Evolutionary conservation across 2,329 filamentous ascomycete species (phyloP), one percentile per base, ranked within the genome.

Genomic region (Botryotinia globosa): DNA sequence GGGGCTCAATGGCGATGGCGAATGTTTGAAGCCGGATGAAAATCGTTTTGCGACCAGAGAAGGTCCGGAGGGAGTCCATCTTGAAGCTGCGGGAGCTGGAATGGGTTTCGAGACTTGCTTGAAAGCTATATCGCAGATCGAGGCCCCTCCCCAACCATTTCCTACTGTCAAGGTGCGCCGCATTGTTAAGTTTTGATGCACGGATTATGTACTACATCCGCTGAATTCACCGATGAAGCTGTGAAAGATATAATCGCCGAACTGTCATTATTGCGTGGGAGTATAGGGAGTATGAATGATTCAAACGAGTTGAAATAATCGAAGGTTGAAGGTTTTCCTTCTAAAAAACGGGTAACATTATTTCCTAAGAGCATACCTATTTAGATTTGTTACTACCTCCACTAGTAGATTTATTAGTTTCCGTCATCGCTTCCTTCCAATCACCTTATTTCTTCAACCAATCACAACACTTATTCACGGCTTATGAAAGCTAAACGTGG

Each of bases 221-320:
- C 77, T 76, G 73, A 72, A 76, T 79, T 80, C 78, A 80, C 74
- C 77, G 76, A 72, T 71, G 56, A 72, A 76, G 72, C 72, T 74
- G 63, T 73, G 67, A 74, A 69, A 62, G 58, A 73, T 76, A 71
- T 69, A 44, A 48, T 73, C 74, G 74, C 74, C 73, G 74, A 69
- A 72, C 58, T 75, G 70, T 74, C 78, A 79, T 80, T 72, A 75
- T 80, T 73, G 73, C 75, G 75, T 75, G 39, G 14, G 54, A 54
- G 37, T 39, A 42, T 44, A 22, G 37, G 39, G 25, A 56, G 37
- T 34, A 69, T 25, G 20, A 22, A 45, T 61, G 39, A 37, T 42
- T 25, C 7, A 12, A 42, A 44, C 18, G 48, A 42, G 18, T 22
- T 44, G 65, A 68, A 16, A 44, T 18, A n/a, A 59, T 25, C 34